phyloP scores from a whole-genome alignment of 2,329 filamentous ascomycete species.

The Fusarium sororula region DNA sequence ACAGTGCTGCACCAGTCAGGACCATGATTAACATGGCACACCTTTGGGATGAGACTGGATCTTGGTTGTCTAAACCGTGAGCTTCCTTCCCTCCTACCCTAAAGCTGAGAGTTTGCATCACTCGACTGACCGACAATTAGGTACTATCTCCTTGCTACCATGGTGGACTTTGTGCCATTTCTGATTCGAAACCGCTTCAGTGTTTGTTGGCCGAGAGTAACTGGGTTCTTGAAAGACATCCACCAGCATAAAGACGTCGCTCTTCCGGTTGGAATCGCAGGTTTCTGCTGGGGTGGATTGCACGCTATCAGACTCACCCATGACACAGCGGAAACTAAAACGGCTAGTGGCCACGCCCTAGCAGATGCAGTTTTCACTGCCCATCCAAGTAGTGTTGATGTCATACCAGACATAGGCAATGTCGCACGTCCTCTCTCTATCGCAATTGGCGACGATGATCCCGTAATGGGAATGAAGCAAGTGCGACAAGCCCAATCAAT shows the following conservation, averaged over 20 bases:
- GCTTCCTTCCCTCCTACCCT: neutral
- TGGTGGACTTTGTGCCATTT: neutral
- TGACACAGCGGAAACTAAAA: neutral
- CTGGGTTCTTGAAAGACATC: conserved; percentile 49
- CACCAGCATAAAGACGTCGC: conserved; percentile 44
- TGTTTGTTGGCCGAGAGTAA: conserved; percentile 48
- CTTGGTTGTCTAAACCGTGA: neutral
- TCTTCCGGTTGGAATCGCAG: conserved; percentile 59
- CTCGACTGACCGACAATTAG: neutral
- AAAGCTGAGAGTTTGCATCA: neutral
- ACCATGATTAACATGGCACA: neutral
- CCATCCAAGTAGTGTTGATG: neutral
- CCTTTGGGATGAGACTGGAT: neutral
- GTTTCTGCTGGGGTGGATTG: conserved; percentile 72
- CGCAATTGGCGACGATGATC: neutral
- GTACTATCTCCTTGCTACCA: neutral
- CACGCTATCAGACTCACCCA: conserved; percentile 60
- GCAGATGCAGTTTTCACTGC: neutral
- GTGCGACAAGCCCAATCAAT: neutral
- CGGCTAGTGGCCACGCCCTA: neutral
- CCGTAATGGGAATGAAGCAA: neutral
- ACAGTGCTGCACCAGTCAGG: neutral
- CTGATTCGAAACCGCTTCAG: conserved; percentile 39
- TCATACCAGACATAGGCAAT: neutral
- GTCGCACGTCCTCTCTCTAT: neutral